A percentile compares a stretch with the other conserved stretches of the same genome.
Evolutionary conservation across 495 filamentous ascomycete species (phyloP).

Genomic region (Penicillium lagena): DNA sequence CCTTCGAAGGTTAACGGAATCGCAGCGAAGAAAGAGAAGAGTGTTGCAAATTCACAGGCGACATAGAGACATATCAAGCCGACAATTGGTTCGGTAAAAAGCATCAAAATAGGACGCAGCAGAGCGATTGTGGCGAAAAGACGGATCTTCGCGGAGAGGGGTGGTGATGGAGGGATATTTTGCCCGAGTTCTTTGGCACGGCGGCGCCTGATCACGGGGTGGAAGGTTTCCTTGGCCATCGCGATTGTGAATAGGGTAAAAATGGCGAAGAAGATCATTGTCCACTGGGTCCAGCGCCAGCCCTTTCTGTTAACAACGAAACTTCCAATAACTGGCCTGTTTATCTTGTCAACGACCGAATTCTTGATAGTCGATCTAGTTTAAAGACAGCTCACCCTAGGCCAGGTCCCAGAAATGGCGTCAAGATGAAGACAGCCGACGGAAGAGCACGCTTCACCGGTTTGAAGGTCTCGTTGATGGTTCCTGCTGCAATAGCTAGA

Average conservation of each 20-base stretch:
- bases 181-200: slow-evolving; percentile 39
- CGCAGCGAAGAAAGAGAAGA: slow-evolving; percentile 62
- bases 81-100: slow-evolving; percentile 61
- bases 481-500: slow-evolving; percentile 36
- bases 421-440: slow-evolving; percentile 30
- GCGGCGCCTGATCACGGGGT: slow-evolving; percentile 50
- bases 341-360: too few species aligned
- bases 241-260: slow-evolving; percentile 23
- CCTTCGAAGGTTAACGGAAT: slow-evolving; percentile 48
- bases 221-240: slow-evolving; percentile 53
- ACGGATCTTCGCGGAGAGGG: slow-evolving; percentile 29
- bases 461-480: slow-evolving; percentile 38
- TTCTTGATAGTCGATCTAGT: too few species aligned
- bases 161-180: slow-evolving; percentile 25
- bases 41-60: slow-evolving; percentile 55
- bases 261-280: slow-evolving; percentile 38
- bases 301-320: slow-evolving; percentile 50
- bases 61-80: slow-evolving; percentile 53
- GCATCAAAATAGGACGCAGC: slow-evolving; percentile 57
- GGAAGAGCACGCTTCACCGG: slow-evolving; percentile 24
- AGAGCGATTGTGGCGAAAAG: slow-evolving; percentile 50
- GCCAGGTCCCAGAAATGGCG: slow-evolving; percentile 28
- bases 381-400: too few species aligned
- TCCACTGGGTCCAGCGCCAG: slow-evolving; percentile 62
- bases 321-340: slow-evolving; percentile 56